These are phyloP conservation scores for Barnettozyma hawaiiensis DNA, from an alignment of 1,139 yeast genomes.

Conservation along the genomic window DNA sequence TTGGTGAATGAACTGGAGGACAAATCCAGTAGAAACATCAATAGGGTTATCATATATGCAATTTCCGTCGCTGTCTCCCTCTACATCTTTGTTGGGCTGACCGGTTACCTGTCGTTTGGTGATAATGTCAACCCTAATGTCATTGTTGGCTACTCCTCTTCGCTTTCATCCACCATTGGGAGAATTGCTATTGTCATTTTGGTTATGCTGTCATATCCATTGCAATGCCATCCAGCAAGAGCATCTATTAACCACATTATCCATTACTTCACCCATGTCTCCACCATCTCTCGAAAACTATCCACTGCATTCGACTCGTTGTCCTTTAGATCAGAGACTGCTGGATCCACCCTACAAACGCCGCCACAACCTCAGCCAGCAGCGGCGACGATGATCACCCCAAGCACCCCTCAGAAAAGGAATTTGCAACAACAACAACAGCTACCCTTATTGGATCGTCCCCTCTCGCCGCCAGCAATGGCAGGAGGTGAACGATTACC, in stretches of 20 bases:
- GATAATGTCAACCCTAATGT: slow-evolving; percentile 59
- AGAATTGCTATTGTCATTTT: slow-evolving; percentile 64
- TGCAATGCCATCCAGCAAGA: slow-evolving; percentile 77
- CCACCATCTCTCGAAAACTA: slow-evolving; percentile 18
- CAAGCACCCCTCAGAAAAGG: not conserved
- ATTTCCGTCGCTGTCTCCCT: slow-evolving; percentile 53
- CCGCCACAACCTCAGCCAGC: slow-evolving; percentile 1
- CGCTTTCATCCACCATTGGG: slow-evolving; percentile 58
- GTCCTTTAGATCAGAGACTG: slow-evolving; percentile 8
- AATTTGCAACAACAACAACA: slow-evolving; percentile 4
- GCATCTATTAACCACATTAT: slow-evolving; percentile 65
- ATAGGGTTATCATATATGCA: slow-evolving; percentile 49
- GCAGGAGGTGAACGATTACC: not conserved
- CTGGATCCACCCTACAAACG: not conserved
- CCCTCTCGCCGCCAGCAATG: not conserved
- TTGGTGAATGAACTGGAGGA: slow-evolving; percentile 61
- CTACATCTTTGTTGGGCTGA: slow-evolving; percentile 56
- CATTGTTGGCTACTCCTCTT: slow-evolving; percentile 62
- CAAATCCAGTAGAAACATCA: slow-evolving; percentile 47
- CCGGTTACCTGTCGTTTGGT: slow-evolving; percentile 72
- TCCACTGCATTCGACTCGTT: slow-evolving; percentile 16
- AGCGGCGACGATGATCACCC: too few species aligned
- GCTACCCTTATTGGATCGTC: slow-evolving; percentile 1
- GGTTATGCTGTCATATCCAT: slow-evolving; percentile 65
- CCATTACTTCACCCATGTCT: slow-evolving; percentile 34